Evolutionary conservation across 1,139 yeast species (phyloP).

Genomic region (Magnusiomyces starmeri): DNA sequence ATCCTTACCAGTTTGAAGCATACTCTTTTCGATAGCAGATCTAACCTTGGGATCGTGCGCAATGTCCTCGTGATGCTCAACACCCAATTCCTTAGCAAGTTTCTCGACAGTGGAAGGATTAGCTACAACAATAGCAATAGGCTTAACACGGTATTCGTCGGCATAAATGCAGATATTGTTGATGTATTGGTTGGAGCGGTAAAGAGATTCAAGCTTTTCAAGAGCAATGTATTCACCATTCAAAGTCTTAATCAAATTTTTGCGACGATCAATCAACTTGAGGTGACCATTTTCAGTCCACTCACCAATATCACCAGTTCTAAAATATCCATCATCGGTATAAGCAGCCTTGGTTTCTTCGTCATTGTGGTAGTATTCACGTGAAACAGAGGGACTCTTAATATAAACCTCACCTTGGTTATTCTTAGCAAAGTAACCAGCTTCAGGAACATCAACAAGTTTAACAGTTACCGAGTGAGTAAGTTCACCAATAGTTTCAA

Average conservation of each 20-base stretch:
- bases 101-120: conserved; percentile 58
- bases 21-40: conserved; percentile 48
- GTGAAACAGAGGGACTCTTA: conserved; percentile 63
- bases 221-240: conserved; percentile 98
- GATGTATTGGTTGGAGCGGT: conserved; percentile 76
- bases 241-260: conserved; percentile 90
- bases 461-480: conserved; percentile 81
- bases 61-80: conserved; percentile 46
- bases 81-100: conserved; percentile 48
- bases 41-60: conserved; percentile 53
- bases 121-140: conserved; percentile 85
- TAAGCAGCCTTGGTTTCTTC: conserved; percentile 74
- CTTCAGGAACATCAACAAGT: conserved; percentile 84
- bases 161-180: conserved; percentile 89
- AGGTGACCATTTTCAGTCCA: conserved; percentile 79
- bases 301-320: conserved; percentile 95
- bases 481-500: conserved; percentile 74
- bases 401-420: conserved; percentile 90
- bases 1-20: conserved; percentile 66
- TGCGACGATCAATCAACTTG: conserved; percentile 85
- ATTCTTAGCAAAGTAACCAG: conserved; percentile 85
- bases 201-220: conserved; percentile 75
- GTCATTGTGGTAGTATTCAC: conserved; percentile 76
- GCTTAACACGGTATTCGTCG: conserved; percentile 77
- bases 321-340: conserved; percentile 87